Base-by-base conservation (phyloP, 768 basidiomycete genomes). In the Dictyophora rubrovolvata region DNA sequence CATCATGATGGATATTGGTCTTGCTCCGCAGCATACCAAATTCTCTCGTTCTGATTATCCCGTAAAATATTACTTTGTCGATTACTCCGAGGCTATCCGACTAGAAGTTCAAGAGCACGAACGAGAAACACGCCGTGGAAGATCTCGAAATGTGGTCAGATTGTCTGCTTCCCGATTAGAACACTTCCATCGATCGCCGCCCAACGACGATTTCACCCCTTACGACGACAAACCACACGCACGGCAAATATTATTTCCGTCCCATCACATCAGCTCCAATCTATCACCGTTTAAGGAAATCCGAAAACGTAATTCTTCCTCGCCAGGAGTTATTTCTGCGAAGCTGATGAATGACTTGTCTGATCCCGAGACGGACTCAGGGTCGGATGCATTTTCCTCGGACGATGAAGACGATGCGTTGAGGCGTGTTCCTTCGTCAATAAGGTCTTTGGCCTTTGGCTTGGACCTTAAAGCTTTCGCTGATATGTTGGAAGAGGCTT, bases 1-100 rank as follows among this genome's bases (percentile, higher is more conserved):
- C 18, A 50, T 57, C 48, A 57, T 48, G 56, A 57, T 57, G 56
- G 56, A 57, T 37, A 57, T 57, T 50, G 56, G 56, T 22, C 56
- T 57, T 22, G 56, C 56, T 17, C 56, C 56, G 14, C 56, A 14
- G 23, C 42, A 57, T 21, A 37, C 56, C 16, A 47, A 48, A 14
- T 57, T 57, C 36, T 57, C 47, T 23, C 56, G 56, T 18, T 21
- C 18, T 33, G 56, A 57, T 22, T 57, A 22, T 37, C 56, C 56
- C 1, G 56, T 57, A 28, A 57, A 57, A 57, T 57, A 57, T 49
- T 57, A 57, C 48, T 28, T 57, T 14, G 47, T 57, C 16, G 56
- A 57, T 57, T 57, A 48, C n/a, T 48, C 56, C 22, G 49, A n/a
- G 48, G 56, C 56, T 8, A 48, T 57, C 28, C n/a, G 48, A 36